phyloP scores from a whole-genome alignment of 164 flowering plant species.

The Tetrastigma voinierianum region DNA sequence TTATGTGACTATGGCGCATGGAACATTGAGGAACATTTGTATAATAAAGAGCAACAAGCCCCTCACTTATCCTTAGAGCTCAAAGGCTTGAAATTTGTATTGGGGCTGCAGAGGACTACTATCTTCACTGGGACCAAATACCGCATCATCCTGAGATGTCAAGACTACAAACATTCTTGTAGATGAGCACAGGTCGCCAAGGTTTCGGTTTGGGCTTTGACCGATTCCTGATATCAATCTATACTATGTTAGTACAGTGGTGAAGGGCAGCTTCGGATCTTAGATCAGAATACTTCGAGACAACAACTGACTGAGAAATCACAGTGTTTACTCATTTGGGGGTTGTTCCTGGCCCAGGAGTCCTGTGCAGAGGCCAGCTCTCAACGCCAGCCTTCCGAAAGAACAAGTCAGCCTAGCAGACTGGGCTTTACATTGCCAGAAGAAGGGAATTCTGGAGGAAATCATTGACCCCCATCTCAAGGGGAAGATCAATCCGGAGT shows the following conservation, averaged over 20 bases:
- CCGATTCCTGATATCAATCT: slow-evolving; percentile 51
- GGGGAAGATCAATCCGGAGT: slow-evolving; percentile 47
- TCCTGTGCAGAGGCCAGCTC: slow-evolving; percentile 53
- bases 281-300: slow-evolving; percentile 71
- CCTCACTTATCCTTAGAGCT: slow-evolving; percentile 52
- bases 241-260: slow-evolving; percentile 67
- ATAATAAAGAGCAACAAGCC: slow-evolving; percentile 40
- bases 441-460: slow-evolving; percentile 37
- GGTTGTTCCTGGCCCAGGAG: slow-evolving; percentile 65
- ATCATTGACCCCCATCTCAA: slow-evolving; percentile 51
- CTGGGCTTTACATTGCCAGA: slow-evolving; percentile 43
- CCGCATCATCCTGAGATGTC: slow-evolving; percentile 72
- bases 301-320: slow-evolving; percentile 75
- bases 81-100: slow-evolving; percentile 67
- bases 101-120: slow-evolving; percentile 78
- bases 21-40: slow-evolving; percentile 63
- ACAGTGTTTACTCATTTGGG: slow-evolving; percentile 71
- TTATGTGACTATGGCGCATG: slow-evolving; percentile 68
- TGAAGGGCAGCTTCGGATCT: slow-evolving; percentile 72
- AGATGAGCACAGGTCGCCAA: slow-evolving; percentile 68
- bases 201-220: slow-evolving; percentile 77
- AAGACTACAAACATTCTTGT: slow-evolving; percentile 66
- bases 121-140: slow-evolving; percentile 69
- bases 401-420: slow-evolving; percentile 69
- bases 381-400: slow-evolving; percentile 48